Percentiles rank a stretch among this genome's conserved stretches.
phyloP scores from a whole-genome alignment of 805 yeast species.

The Kodamaea kakaduensis region DNA sequence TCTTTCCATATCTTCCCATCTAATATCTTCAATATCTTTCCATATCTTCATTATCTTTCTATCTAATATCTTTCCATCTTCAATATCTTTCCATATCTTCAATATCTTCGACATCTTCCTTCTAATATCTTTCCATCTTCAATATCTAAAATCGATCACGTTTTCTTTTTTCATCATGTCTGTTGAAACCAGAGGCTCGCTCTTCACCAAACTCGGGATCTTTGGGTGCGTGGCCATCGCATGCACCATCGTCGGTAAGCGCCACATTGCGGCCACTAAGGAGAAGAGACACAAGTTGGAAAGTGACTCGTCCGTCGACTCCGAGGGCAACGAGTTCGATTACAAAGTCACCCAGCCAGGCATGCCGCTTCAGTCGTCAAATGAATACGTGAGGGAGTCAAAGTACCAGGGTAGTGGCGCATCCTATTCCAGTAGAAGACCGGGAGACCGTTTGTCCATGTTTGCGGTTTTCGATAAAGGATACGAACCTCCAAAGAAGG shows the following conservation, averaged over 20 bases:
- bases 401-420: conserved; percentile 67
- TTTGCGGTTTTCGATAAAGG: conserved; percentile 22
- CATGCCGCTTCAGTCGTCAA: conserved; percentile 42
- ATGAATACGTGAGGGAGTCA: conserved; percentile 42
- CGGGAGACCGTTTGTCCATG: conserved; percentile 50
- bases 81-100: no score
- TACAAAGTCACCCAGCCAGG: conserved; percentile 47
- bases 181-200: conserved; percentile 36
- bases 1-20: no score
- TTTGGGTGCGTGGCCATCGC: conserved; percentile 30
- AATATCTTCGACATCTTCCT: no score
- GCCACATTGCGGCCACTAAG: conserved; percentile 30
- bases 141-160: no score
- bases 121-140: no score
- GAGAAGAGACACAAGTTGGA: conserved; percentile 33
- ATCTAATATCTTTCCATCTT: no score
- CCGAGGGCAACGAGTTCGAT: conserved; percentile 29
- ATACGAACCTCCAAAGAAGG: conserved; percentile 8
- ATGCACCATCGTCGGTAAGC: conserved; percentile 32
- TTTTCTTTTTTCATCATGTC: no score
- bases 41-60: no score
- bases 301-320: conserved; percentile 33
- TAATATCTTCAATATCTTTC: no score
- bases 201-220: conserved; percentile 31
- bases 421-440: conserved; percentile 52